A percentile compares a stretch with the other conserved stretches of the same genome.
These are phyloP conservation scores for Sugiyamaella paludigena DNA, from an alignment of 1,139 yeast genomes.

Conservation along the genomic window DNA sequence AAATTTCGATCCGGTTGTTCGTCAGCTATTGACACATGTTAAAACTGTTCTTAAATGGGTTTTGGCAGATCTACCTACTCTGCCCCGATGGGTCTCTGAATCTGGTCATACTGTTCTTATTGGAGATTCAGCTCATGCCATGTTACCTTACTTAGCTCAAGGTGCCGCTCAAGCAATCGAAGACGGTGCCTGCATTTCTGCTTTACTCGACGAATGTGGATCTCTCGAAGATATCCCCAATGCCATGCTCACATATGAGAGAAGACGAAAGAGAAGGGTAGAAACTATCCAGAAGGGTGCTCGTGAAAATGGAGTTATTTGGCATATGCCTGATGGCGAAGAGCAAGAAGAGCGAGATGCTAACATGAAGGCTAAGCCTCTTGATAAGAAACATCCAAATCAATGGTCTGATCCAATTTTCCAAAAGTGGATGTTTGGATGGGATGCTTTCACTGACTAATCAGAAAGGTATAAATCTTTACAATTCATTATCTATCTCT, in stretches of 20 bases:
- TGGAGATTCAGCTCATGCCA: conserved; percentile 43
- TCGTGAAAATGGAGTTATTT: conserved; percentile 27
- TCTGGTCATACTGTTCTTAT: conserved; percentile 19
- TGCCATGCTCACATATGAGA: conserved; percentile 27
- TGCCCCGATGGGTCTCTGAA: conserved; percentile 19
- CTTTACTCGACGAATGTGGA: conserved; percentile 27
- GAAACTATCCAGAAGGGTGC: conserved; percentile 32
- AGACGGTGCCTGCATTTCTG: conserved; percentile 28
- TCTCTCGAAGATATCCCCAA: conserved; percentile 24
- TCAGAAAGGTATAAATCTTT: background rate
- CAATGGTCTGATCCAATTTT: conserved; percentile 37
- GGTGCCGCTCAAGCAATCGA: conserved; percentile 46
- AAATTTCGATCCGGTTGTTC: conserved; percentile 15
- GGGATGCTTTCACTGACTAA: conserved; percentile 33
- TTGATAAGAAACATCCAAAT: conserved; percentile 28
- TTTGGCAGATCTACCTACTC: conserved; percentile 16
- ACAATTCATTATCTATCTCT: too few relatives aligned
- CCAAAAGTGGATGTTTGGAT: conserved; percentile 35
- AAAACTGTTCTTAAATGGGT: conserved; percentile 18
- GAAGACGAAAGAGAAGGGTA: conserved; percentile 34
- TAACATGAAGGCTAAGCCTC: conserved; percentile 10
- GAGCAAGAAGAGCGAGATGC: conserved; percentile 34
- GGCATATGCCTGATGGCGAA: conserved; percentile 38
- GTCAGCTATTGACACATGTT: conserved; percentile 15
- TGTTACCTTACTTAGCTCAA: conserved; percentile 44